A percentile compares a stretch with the other conserved stretches of the same genome.
phyloP scores from a whole-genome alignment of 2,329 filamentous ascomycete genomes.

The Xylariaceae sp. region DNA sequence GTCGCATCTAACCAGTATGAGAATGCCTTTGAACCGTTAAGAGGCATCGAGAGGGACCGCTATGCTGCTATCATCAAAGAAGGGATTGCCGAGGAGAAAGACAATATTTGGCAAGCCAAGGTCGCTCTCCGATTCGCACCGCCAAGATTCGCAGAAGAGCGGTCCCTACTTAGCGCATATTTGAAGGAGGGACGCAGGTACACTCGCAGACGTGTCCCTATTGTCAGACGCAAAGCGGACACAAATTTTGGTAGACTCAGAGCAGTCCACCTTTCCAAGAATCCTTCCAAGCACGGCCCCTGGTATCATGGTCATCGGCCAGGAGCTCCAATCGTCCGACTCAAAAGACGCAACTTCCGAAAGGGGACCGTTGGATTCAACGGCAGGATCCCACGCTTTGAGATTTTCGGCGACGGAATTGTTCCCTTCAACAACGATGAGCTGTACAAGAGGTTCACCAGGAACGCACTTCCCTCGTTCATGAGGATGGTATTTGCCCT shows the following conservation, averaged over 20 bases:
- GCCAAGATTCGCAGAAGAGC: no score
- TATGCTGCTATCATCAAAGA: conserved; percentile 11
- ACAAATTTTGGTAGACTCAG: conserved; percentile 6
- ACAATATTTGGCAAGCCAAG: neutral
- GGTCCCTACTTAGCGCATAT: no score
- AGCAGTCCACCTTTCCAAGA: neutral
- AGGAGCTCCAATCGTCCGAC: conserved; percentile 13
- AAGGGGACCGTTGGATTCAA: no score
- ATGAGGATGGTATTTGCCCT: conserved; percentile 10
- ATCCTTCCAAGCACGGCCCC: neutral
- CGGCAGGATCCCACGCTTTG: neutral
- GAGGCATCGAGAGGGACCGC: conserved; percentile 10
- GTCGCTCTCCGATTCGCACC: neutral
- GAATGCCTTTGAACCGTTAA: conserved; percentile 7
- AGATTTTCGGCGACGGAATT: conserved; percentile 11
- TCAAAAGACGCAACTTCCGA: neutral
- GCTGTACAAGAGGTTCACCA: conserved; percentile 3
- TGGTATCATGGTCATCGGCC: conserved; percentile 18
- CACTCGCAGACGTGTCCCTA: no score
- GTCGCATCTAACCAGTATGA: neutral
- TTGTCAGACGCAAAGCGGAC: neutral
- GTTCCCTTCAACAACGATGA: conserved; percentile 15
- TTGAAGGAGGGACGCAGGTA: no score
- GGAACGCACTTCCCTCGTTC: conserved; percentile 5
- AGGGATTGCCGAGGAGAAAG: neutral